Conservation (phyloP, 768 basidiomycete genomes). For the Tricholomella constricta region DNA sequence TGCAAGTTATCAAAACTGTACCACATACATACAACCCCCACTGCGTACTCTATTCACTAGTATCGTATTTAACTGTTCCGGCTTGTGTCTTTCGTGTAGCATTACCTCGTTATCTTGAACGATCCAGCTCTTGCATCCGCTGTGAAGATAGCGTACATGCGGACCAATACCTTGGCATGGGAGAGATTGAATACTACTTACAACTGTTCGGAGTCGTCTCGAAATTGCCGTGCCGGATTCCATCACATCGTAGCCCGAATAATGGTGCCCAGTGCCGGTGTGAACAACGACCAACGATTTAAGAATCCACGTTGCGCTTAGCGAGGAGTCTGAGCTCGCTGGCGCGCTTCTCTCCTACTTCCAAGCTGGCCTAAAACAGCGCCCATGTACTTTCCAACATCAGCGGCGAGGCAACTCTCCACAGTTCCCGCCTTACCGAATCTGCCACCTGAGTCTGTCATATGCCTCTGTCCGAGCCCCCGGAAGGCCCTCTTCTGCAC, state of each 20-base stretch:
- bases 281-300: slow-evolving; percentile 1
- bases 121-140: neutral
- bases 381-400: slow-evolving; percentile 86
- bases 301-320: neutral
- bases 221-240: neutral
- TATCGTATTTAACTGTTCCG: slow-evolving; percentile 4
- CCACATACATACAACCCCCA: slow-evolving; percentile 5
- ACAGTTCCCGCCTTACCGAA: slow-evolving; percentile 71
- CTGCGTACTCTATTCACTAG: slow-evolving; percentile 3
- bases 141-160: neutral
- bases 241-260: neutral
- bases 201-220: no score
- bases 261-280: slow-evolving; percentile 5
- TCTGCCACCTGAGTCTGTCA: slow-evolving; percentile 54
- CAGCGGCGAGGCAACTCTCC: slow-evolving; percentile 72
- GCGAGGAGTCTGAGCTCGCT: neutral
- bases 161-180: neutral
- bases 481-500: slow-evolving; percentile 79
- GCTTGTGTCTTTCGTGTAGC: slow-evolving; percentile 7
- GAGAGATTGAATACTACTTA: no score
- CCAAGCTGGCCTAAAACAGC: slow-evolving; percentile 5
- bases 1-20: slow-evolving; percentile 5
- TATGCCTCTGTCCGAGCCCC: slow-evolving; percentile 64
- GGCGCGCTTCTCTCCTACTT: neutral
- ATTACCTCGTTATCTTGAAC: neutral